Base-by-base conservation (phyloP, 352 stramenopile species). In the Phytopythium ostracodes region DNA sequence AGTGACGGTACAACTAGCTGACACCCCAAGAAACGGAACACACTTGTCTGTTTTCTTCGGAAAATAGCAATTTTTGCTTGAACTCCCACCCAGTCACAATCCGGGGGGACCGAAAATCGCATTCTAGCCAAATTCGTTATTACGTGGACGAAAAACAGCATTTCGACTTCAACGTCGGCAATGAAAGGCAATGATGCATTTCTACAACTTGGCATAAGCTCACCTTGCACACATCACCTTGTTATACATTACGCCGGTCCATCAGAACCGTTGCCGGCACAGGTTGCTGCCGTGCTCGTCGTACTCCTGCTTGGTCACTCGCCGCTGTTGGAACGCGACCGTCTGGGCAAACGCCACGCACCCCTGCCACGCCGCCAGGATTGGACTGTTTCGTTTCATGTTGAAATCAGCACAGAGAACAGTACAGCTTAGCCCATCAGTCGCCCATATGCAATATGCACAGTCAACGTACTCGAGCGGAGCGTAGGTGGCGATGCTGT, bases 21-120 rank as follows among this genome's bases (percentile, higher is more conserved):
- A 87, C 79, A 87, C 77, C 79, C 79, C 73, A 87, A 73, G 75
- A 89, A 77, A 89, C 79, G 67, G 77, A 89, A 87, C 79, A 89
- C 79, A 82, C 24, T 46, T 17, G 74, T 84, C 77, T 74, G 66
- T 70, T 78, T 84, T 65, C 36, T 54, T 72, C 65, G 44, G 56
- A 56, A 82, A 84, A 65, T 62, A 66, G 79, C 79, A 89, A 89
- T 88, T 89, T 89, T 88, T 88, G 63, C 60, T 65, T 71, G 59
- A 72, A 67, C 46, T 75, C 49, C 66, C 67, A 29, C 42, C 35
- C 58, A 43, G 24, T 25, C 35, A 33, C 31, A 40, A 36, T 10
- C 55, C 63, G 27, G 61, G 60, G 68, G 72, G 66, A 54, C 53
- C 53, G 9, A 33, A 35, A 35, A 29, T 36, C 47, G 7, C 33